Evolutionary conservation across 441 rosid genomes (phyloP).

Genomic region (Aleurites moluccanus): DNA sequence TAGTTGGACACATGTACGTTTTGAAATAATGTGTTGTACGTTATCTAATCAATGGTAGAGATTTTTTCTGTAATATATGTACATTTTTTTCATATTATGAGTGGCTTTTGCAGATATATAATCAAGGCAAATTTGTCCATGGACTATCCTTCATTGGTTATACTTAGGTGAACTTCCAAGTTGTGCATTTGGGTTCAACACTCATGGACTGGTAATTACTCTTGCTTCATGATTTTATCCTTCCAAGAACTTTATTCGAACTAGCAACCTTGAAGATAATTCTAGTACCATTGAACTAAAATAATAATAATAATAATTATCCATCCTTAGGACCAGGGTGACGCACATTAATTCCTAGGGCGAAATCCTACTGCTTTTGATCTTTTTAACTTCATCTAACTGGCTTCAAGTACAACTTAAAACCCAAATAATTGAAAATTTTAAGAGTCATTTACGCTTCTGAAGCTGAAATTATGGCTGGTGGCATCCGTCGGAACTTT

Average conservation of each 20-base stretch:
- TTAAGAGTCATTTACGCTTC: slow-evolving; percentile 48
- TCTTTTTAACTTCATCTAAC: background rate
- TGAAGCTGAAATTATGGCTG: slow-evolving; percentile 42
- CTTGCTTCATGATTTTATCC: too few species aligned
- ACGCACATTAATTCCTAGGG: background rate
- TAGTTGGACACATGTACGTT: slow-evolving; percentile 56
- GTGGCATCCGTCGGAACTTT: slow-evolving; percentile 53
- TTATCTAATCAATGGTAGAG: background rate
- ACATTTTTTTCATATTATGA: background rate
- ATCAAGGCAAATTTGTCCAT: slow-evolving; percentile 42
- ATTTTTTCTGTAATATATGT: background rate
- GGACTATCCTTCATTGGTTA: slow-evolving; percentile 43
- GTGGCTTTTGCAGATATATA: slow-evolving; percentile 39
- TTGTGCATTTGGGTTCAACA: slow-evolving; percentile 59
- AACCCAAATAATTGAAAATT: background rate
- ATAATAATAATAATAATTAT: too few species aligned
- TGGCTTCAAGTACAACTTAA: background rate
- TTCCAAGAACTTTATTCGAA: too few species aligned
- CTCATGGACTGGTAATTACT: slow-evolving; percentile 43
- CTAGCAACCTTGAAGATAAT: too few species aligned
- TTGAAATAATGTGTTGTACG: background rate
- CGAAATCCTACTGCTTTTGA: background rate
- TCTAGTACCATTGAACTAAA: too few species aligned
- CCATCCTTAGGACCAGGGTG: background rate
- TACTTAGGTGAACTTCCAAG: slow-evolving; percentile 62